phyloP scores from a whole-genome alignment of 225 moss, liverwort and hornwort genomes.

The Asterella californica region DNA sequence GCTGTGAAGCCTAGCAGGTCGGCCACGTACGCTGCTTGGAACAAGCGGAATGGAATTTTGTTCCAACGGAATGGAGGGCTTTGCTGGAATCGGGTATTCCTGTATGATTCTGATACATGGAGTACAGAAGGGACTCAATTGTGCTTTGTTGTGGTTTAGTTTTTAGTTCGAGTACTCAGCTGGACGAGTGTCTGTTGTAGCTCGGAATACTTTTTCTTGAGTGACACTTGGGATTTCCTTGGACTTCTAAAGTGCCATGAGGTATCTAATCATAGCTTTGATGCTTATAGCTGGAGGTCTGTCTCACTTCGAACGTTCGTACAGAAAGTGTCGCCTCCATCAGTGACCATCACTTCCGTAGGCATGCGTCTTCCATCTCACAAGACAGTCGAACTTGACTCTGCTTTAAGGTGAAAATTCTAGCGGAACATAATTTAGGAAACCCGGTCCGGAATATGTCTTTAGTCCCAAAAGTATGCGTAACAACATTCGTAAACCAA shows the following conservation, averaged over 20 bases:
- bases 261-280: neutral
- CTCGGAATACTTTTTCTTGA: no score
- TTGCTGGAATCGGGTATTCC: constrained; percentile 67
- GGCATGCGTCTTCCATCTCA: neutral
- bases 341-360: constrained; percentile 38
- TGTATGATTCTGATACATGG: constrained; percentile 32
- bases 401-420: neutral
- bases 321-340: constrained; percentile 26
- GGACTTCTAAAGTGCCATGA: neutral
- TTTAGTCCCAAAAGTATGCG: no score
- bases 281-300: constrained; percentile 32
- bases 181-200: no score
- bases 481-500: no score
- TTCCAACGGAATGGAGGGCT: constrained; percentile 65
- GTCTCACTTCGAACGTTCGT: constrained; percentile 33
- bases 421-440: no score
- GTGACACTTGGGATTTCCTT: no score
- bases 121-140: neutral
- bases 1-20: constrained; percentile 64
- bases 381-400: neutral
- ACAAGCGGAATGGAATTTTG: no score
- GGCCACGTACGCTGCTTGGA: constrained; percentile 79
- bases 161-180: no score
- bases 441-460: neutral
- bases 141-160: no score